These are phyloP conservation scores for Hura crepitans DNA, from an alignment of 441 rosid genomes.

Conservation along the genomic window DNA sequence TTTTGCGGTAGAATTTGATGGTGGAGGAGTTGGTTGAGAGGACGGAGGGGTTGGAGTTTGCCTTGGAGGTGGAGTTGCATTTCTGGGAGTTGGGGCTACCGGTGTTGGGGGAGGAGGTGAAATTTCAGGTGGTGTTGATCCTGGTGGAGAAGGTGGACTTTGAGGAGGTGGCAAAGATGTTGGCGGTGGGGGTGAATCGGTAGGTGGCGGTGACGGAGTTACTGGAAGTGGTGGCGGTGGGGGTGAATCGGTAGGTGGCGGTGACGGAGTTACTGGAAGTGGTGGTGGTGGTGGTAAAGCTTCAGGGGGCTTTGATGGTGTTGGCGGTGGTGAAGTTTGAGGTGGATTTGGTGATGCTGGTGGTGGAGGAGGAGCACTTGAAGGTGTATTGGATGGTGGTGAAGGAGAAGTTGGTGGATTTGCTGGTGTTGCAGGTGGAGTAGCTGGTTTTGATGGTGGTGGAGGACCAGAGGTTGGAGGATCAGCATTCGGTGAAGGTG, in stretches of 20 bases:
- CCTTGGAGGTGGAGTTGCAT: conserved; percentile 32
- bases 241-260: conserved; percentile 3
- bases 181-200: conserved; percentile 13
- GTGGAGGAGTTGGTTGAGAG: conserved; percentile 36
- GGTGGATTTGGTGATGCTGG: conserved; percentile 13
- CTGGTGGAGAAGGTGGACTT: conserved; percentile 17
- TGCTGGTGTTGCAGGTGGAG: conserved; percentile 27
- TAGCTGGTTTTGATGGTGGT: conserved; percentile 30
- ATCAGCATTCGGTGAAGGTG: conserved; percentile 23
- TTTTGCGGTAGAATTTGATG: conserved; percentile 40
- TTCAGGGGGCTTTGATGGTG: conserved; percentile 21
- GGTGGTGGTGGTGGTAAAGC: conserved; percentile 30
- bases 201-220: conserved; percentile 6
- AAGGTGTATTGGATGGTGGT: conserved; percentile 19
- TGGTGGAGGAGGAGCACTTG: conserved; percentile 21
- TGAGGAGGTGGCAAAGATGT: conserved; percentile 14
- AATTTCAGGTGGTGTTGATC: conserved; percentile 15
- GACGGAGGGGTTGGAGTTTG: conserved; percentile 23
- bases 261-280: not conserved
- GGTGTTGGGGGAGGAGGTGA: conserved; percentile 30
- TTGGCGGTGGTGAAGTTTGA: conserved; percentile 30
- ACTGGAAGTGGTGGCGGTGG: conserved; percentile 2
- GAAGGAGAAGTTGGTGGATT: conserved; percentile 24
- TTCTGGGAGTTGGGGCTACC: conserved; percentile 17
- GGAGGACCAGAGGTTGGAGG: conserved; percentile 18